These are phyloP conservation scores for Purpureocillium lavendulum DNA, from an alignment of 2,329 filamentous ascomycete genomes.

Conservation along the genomic window DNA sequence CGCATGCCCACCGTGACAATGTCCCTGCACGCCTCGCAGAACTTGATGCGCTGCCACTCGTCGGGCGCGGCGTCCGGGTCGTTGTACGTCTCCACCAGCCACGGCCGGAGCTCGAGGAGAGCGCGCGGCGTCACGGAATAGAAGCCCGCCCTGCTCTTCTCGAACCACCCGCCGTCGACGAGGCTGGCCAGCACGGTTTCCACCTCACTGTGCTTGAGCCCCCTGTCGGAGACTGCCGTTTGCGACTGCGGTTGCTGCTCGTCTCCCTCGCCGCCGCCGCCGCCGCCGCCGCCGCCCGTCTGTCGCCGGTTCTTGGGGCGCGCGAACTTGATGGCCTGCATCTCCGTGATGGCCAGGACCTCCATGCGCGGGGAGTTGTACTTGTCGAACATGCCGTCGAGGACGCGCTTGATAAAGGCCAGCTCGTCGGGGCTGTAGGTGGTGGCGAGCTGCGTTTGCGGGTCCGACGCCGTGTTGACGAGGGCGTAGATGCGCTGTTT, in stretches of 20 bases:
- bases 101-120: slow-evolving; percentile 75
- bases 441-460: slow-evolving; percentile 80
- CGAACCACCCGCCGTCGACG: slow-evolving; percentile 76
- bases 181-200: slow-evolving; percentile 63
- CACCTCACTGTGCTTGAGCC: slow-evolving; percentile 69
- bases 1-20: slow-evolving; percentile 80
- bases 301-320: slow-evolving; percentile 33
- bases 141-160: slow-evolving; percentile 61
- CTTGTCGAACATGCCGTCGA: slow-evolving; percentile 87
- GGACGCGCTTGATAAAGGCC: slow-evolving; percentile 75
- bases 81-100: slow-evolving; percentile 87
- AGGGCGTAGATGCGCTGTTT: slow-evolving; percentile 69
- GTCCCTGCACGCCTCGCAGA: slow-evolving; percentile 81
- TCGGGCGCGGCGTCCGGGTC: slow-evolving; percentile 51
- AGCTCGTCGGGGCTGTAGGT: slow-evolving; percentile 76
- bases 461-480: slow-evolving; percentile 81
- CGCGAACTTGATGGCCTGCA: slow-evolving; percentile 67
- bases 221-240: slow-evolving; percentile 28
- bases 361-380: slow-evolving; percentile 76
- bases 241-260: slow-evolving; percentile 24
- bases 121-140: slow-evolving; percentile 70
- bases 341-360: slow-evolving; percentile 71
- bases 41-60: slow-evolving; percentile 71
- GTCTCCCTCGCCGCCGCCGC: slow-evolving; percentile 15
- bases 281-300: slow-evolving; percentile 17